A percentile compares a stretch with the other conserved stretches of the same genome.
Evolutionary conservation across 768 basidiomycete species (phyloP).

Genomic region (Suillus subluteus): DNA sequence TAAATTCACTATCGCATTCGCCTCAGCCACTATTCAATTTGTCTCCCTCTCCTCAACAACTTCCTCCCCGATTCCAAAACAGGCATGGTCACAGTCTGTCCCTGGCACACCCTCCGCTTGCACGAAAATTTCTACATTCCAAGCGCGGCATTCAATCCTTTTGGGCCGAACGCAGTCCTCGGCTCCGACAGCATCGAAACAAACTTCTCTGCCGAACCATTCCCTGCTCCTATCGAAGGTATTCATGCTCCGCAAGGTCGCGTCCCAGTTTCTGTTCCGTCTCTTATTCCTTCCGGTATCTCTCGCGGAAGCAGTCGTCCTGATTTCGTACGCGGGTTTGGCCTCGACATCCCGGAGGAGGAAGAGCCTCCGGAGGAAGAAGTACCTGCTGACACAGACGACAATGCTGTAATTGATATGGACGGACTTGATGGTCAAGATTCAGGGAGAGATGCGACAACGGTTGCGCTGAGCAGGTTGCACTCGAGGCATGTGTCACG

Average conservation of each 20-base stretch:
- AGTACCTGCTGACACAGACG: slow-evolving; percentile 33
- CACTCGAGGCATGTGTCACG: slow-evolving; percentile 75
- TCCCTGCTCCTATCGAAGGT: slow-evolving; percentile 28
- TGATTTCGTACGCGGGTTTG: slow-evolving; percentile 81
- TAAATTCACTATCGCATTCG: slow-evolving; percentile 62
- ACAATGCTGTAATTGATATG: slow-evolving; percentile 42
- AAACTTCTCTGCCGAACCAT: slow-evolving; percentile 27
- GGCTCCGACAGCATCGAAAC: slow-evolving; percentile 51
- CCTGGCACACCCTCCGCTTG: slow-evolving; percentile 56
- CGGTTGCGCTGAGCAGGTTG: slow-evolving; percentile 49
- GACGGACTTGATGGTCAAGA: slow-evolving; percentile 31
- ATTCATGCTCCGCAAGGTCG: slow-evolving; percentile 62
- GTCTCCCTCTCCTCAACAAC: slow-evolving; percentile 52
- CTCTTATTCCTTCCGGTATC: slow-evolving; percentile 48
- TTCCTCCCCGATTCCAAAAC: slow-evolving; percentile 47
- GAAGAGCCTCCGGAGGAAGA: slow-evolving; percentile 62
- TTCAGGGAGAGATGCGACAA: slow-evolving; percentile 43
- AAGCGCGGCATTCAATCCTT: slow-evolving; percentile 60
- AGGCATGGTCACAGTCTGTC: slow-evolving; percentile 79
- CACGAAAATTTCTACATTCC: slow-evolving; percentile 40
- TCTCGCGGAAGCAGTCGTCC: slow-evolving; percentile 56
- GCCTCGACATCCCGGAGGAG: slow-evolving; percentile 78
- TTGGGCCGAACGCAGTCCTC: slow-evolving; percentile 58
- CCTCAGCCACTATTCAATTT: slow-evolving; percentile 63
- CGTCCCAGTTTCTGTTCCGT: slow-evolving; percentile 47